A percentile compares a stretch with the other conserved stretches of the same genome.
Evolutionary conservation across 1,284 basidiomycete genomes (phyloP).

Genomic region (Uromyces viciae-fabae): DNA sequence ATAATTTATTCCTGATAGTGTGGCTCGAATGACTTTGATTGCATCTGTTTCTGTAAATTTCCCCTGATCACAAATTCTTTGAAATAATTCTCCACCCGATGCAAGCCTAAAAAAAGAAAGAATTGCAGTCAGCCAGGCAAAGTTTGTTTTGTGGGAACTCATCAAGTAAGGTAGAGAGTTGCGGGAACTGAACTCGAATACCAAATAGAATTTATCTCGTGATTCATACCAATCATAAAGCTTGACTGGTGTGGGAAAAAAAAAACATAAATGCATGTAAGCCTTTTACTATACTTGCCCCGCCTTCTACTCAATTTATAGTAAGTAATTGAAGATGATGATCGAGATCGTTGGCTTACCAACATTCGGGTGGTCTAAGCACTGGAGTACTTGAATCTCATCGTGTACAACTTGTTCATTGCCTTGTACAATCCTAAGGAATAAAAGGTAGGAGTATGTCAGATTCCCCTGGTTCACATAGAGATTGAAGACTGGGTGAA

Average conservation of each 20-base stretch:
- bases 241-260: slow-evolving; percentile 63
- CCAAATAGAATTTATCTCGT: slow-evolving; percentile 62
- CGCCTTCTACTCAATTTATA: neutral
- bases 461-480: neutral
- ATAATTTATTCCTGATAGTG: slow-evolving; percentile 49
- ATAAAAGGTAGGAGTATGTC: slow-evolving; percentile 46
- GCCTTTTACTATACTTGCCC: slow-evolving; percentile 31
- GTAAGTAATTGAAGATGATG: neutral
- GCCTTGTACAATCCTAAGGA: slow-evolving; percentile 72
- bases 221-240: slow-evolving; percentile 92
- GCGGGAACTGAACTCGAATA: slow-evolving; percentile 32
- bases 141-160: neutral
- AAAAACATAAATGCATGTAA: slow-evolving; percentile 47
- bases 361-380: slow-evolving; percentile 80
- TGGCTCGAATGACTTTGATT: slow-evolving; percentile 37
- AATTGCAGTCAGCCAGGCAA: neutral
- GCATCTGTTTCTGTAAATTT: slow-evolving; percentile 81
- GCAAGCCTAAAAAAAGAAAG: slow-evolving; percentile 22
- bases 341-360: slow-evolving; percentile 60
- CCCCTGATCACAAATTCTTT: slow-evolving; percentile 72
- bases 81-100: slow-evolving; percentile 60
- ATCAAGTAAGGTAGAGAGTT: neutral
- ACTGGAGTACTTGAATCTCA: slow-evolving; percentile 84
- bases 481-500: neutral
- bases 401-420: slow-evolving; percentile 75